Conservation (phyloP, 768 basidiomycete species). For the Lactarius trivialis region DNA sequence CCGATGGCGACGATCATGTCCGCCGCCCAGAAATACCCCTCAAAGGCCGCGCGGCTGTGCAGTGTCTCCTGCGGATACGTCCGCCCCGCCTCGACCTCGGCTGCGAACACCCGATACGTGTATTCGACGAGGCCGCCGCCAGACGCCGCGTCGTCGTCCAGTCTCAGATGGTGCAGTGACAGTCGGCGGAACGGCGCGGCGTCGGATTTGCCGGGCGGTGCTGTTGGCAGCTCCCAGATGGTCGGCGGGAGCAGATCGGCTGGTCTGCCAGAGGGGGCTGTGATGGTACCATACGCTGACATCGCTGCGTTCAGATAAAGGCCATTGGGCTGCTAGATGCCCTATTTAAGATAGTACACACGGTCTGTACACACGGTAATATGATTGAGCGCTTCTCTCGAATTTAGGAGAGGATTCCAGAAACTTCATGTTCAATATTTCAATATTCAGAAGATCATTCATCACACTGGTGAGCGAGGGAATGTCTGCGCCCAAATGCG, state of each 20-base stretch:
- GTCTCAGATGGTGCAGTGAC: conserved; percentile 31
- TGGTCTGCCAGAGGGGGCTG: conserved; percentile 28
- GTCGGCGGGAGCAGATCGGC: conserved; percentile 39
- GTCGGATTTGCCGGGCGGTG: too few relatives aligned
- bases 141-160: conserved; percentile 28
- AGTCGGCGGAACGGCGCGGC: conserved; percentile 29
- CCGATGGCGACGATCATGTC: conserved; percentile 68
- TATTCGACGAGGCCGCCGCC: conserved; percentile 50
- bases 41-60: conserved; percentile 48
- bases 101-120: conserved; percentile 57
- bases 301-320: conserved; percentile 33
- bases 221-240: conserved; percentile 36
- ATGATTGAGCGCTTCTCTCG: not conserved
- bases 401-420: not conserved
- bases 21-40: conserved; percentile 68
- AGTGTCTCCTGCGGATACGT: conserved; percentile 81
- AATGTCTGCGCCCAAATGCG: not conserved
- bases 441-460: too few relatives aligned
- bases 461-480: not conserved
- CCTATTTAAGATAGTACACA: too few relatives aligned
- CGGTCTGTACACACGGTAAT: too few relatives aligned
- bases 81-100: conserved; percentile 64
- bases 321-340: too few relatives aligned
- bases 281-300: conserved; percentile 71
- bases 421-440: not conserved